phyloP scores from a whole-genome alignment of 2,329 filamentous ascomycete genomes.

The Magnaporthiopsis poae region DNA sequence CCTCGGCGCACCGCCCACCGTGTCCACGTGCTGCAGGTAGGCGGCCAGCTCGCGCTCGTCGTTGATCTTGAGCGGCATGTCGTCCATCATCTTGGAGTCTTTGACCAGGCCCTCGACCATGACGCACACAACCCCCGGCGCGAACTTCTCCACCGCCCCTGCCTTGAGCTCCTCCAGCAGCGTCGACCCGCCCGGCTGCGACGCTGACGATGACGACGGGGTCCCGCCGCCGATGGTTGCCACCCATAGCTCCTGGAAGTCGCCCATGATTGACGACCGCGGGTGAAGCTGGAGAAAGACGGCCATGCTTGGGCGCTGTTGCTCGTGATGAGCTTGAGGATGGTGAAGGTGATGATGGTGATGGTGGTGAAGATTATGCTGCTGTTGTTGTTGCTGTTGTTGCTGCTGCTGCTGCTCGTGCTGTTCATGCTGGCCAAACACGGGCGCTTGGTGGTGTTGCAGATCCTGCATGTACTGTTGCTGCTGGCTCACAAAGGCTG shows the following conservation, averaged over 20 bases:
- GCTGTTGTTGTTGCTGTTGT: neutral
- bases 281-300: conserved; percentile 62
- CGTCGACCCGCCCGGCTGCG: conserved; percentile 20
- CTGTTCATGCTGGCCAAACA: neutral
- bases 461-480: conserved; percentile 11
- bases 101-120: conserved; percentile 58
- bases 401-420: neutral
- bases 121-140: conserved; percentile 45
- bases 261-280: conserved; percentile 45
- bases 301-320: conserved; percentile 26
- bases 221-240: conserved; percentile 39
- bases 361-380: neutral
- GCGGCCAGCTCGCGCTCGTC: conserved; percentile 62
- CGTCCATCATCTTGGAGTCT: conserved; percentile 41
- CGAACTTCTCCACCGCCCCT: conserved; percentile 49
- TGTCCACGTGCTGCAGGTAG: conserved; percentile 57
- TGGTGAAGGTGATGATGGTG: neutral
- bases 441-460: conserved; percentile 7
- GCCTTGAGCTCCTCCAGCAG: conserved; percentile 52
- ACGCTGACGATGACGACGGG: neutral
- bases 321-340: conserved; percentile 7
- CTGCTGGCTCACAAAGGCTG: conserved; percentile 10
- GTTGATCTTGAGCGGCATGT: conserved; percentile 56
- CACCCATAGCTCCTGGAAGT: conserved; percentile 49
- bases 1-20: conserved; percentile 29